phyloP scores from a whole-genome alignment of 352 stramenopile species.

The Thraustochytrium striatum region DNA sequence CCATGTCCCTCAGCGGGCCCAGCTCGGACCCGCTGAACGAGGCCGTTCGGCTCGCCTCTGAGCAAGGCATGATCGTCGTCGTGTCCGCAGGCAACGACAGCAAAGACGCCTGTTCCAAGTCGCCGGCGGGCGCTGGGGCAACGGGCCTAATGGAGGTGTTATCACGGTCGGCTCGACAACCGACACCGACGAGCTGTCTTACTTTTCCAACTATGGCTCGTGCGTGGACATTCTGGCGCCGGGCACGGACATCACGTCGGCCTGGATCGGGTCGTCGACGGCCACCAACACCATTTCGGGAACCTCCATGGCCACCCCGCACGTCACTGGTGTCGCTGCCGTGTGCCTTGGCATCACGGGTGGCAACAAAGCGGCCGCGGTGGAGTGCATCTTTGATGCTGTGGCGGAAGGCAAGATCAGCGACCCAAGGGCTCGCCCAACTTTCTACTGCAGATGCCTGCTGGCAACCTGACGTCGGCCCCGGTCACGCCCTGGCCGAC shows the following conservation, averaged over 20 bases:
- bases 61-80: slow-evolving; percentile 43
- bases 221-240: slow-evolving; percentile 47
- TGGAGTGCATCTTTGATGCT: not conserved
- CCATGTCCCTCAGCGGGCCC: slow-evolving; percentile 20
- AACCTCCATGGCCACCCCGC: slow-evolving; percentile 49
- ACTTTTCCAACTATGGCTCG: slow-evolving; percentile 45
- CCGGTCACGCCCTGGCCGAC: no score
- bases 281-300: slow-evolving; percentile 16
- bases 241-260: slow-evolving; percentile 31
- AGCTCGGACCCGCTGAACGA: slow-evolving; percentile 16
- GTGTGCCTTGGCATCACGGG: slow-evolving; percentile 8
- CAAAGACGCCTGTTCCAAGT: slow-evolving; percentile 38
- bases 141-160: not conserved
- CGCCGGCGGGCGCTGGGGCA: slow-evolving; percentile 11
- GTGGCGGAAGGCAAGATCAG: not conserved
- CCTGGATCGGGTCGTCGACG: not conserved
- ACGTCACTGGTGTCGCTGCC: slow-evolving; percentile 42
- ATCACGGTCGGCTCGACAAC: slow-evolving; percentile 45
- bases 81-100: slow-evolving; percentile 46
- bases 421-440: not conserved
- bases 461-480: no score
- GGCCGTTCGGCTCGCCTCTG: slow-evolving; percentile 1
- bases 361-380: not conserved
- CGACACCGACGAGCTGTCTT: not conserved
- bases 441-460: slow-evolving; percentile 25